phyloP scores from a whole-genome alignment of 805 yeast genomes.

The Cyberlindnera suaveolens region DNA sequence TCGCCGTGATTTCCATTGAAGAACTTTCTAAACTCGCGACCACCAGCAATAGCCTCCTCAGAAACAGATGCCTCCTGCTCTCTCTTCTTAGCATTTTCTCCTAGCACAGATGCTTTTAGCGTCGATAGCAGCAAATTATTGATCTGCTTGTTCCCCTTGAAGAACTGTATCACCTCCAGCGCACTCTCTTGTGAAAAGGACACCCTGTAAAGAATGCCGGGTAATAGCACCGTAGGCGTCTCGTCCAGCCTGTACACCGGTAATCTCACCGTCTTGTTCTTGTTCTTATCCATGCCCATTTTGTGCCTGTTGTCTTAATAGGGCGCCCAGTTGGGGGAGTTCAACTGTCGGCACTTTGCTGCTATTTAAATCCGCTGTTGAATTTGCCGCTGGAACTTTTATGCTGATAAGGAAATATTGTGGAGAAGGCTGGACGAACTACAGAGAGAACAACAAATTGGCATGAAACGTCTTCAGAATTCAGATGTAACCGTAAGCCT shows the following conservation, averaged over 20 bases:
- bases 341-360: too few species aligned
- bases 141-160: conserved; percentile 19
- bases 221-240: conserved; percentile 40
- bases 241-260: conserved; percentile 18
- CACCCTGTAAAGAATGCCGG: conserved; percentile 60
- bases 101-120: neutral
- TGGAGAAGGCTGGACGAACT: too few species aligned
- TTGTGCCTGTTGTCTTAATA: too few species aligned
- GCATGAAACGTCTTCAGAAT: too few species aligned
- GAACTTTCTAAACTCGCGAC: conserved; percentile 16
- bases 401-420: too few species aligned
- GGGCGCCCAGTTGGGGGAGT: too few species aligned
- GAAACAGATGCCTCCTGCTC: conserved; percentile 2
- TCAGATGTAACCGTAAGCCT: neutral
- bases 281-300: neutral
- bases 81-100: neutral
- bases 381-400: too few species aligned
- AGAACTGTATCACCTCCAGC: conserved; percentile 38
- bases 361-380: too few species aligned
- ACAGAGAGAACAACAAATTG: too few species aligned
- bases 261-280: conserved; percentile 3
- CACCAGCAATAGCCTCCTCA: conserved; percentile 11
- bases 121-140: conserved; percentile 18
- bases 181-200: conserved; percentile 43
- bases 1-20: conserved; percentile 17